Evolutionary conservation across 2,329 filamentous ascomycete species (phyloP).

Genomic region (Fusarium sp.): DNA sequence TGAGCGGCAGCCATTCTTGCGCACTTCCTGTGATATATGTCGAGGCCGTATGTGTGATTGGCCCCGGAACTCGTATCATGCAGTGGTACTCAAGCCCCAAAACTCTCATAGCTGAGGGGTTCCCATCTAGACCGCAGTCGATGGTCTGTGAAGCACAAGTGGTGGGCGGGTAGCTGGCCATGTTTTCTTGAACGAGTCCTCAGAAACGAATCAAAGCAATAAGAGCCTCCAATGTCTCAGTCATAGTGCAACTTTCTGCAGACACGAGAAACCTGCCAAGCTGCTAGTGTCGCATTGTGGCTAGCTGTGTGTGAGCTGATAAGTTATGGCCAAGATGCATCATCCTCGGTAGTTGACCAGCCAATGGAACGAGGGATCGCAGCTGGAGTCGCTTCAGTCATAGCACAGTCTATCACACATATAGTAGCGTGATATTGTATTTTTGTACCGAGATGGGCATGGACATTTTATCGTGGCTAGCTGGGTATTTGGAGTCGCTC

Average conservation of each 20-base stretch:
- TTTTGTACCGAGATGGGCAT: neutral
- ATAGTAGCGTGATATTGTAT: neutral
- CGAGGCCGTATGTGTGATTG: no score
- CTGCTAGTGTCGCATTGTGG: neutral
- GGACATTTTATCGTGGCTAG: neutral
- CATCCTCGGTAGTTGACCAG: neutral
- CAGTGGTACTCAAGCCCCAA: neutral
- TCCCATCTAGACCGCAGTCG: neutral
- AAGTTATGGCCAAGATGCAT: neutral
- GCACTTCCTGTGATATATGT: no score
- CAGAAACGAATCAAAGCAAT: no score
- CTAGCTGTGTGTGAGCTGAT: neutral
- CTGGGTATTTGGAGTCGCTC: neutral
- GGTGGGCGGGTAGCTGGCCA: neutral
- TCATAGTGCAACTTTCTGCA: neutral
- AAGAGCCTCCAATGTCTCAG: neutral
- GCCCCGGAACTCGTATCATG: neutral
- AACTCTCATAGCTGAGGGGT: neutral
- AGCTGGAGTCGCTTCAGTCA: neutral
- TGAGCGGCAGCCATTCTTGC: no score
- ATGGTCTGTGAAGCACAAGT: neutral
- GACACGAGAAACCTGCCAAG: neutral
- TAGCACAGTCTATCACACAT: neutral
- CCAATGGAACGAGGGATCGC: neutral
- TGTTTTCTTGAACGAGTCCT: neutral